Base-by-base conservation (phyloP, 129 eudicot genomes). In the Erigeron canadensis region DNA sequence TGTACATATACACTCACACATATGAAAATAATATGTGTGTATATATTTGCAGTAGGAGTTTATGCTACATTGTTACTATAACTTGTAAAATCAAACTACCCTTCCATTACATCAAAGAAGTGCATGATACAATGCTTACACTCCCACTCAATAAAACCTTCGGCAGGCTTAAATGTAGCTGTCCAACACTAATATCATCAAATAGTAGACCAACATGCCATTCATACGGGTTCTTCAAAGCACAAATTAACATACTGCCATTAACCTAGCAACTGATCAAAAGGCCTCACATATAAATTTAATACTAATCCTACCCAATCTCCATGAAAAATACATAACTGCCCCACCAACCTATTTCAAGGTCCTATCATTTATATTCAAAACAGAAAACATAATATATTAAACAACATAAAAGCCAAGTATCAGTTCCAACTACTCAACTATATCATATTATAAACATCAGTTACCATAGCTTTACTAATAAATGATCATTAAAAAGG, bases 401-500 rank as follows among this genome's bases (percentile, higher is more conserved):
- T 10, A 45, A 43, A 21, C 40, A 65, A 13, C 72, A 28, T 47
- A 67, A 22, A 13, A 67, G 59, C 23, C 34, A 22, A 67, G 43
- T 67, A 47, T 58, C 51, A 21, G 23, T 64, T 47, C 45, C 28
- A 47, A 67, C 28, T 11, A 47, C 72, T 23, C 44, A 42, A 57
- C 51, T 23, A 58, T 71, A 43, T 71, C 43, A 22, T 43, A 57
- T 28, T 28, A 28, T 28, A 16, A 58, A 71, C 43, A 71, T 12
- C 10, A 7, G 43, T 56, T 71, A 42, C 22, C 50, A 57, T 5
- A 21, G 28, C 75, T 18, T 46, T 17, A 55, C 50, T 7, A 72
- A 11, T 15, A 47, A 48, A 15, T 39, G 50, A 19, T 63, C 55
- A 51, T 9, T 22, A 43, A 63, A 16, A 39, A 47, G 63, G 55